Evolutionary conservation across 2,329 filamentous ascomycete species (phyloP), one percentile per base, ranked within the genome.

Genomic region (Alternaria novae-zelandiae): DNA sequence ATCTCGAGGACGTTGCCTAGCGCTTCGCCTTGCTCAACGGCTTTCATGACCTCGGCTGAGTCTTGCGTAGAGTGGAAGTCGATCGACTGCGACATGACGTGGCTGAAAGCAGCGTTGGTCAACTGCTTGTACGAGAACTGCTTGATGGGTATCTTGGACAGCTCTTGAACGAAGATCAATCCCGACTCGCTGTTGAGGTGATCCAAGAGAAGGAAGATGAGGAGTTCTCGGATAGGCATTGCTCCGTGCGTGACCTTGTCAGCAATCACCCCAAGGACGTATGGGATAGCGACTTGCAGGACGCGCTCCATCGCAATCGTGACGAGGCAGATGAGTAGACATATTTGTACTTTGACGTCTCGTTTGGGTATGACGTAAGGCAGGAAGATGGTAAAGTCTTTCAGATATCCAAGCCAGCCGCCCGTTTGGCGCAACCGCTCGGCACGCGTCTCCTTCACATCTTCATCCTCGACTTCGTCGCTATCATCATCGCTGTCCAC

Each of bases 331-430:
- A 45, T 23, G 1, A 45, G 43, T 5, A 45, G 11, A 45, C 20
- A 45, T 9, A 45, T 45, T 20, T 45, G 43, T 0, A 45, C 43
- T 45, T 45, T 51, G 30, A 83, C 83, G 70, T 90, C 86, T 44
- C 88, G 85, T 54, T 87, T 84, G 1, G 93, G 93, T 88, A 91
- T 93, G 25, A 96, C 83, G 72, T 92, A 91, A 0, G 91, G 92
- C 30, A 94, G 83, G 74, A 96, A 90, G 45, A 94, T 76, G 70
- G 81, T 83, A 81, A 93, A 96, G 13, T 89, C 88, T 74, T 90
- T 92, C 30, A 89, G 83, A 73, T 95, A 95, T 50, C 87, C 86
- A 68, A 92, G 85, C 91, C 91, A 94, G 69, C 88, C 92, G 2
- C 91, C 91, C 59, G 89, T 87, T 65, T 90, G 87, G 71, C 89